A percentile compares a stretch with the other conserved stretches of the same genome.
Conservation (phyloP, 441 rosid genomes). For the Erysimum cheiri region DNA sequence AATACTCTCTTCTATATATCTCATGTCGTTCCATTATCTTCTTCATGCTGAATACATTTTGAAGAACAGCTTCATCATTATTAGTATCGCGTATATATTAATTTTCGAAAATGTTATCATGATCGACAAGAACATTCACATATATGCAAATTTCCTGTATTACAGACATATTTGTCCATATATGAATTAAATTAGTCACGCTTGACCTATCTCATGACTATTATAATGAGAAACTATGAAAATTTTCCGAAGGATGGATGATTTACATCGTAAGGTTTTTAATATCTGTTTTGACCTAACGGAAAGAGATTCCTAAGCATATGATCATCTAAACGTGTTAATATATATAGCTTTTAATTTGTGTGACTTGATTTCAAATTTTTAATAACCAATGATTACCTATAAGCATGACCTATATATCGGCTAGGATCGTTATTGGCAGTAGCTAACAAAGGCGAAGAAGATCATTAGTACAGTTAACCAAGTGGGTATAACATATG, state of each 20-base stretch:
- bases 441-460: too few relatives aligned
- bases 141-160: background rate
- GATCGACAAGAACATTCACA: background rate
- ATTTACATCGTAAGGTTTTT: background rate
- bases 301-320: background rate
- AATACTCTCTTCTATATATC: constrained; percentile 17
- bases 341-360: background rate
- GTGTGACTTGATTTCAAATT: background rate
- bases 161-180: background rate
- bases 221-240: background rate
- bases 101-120: constrained; percentile 1
- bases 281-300: background rate
- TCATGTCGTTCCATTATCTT: constrained; percentile 55
- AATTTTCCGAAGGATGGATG: background rate
- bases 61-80: too few relatives aligned
- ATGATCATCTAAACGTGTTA: background rate
- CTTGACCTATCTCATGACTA: background rate
- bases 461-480: background rate
- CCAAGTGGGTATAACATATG: background rate
- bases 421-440: too few relatives aligned
- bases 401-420: background rate
- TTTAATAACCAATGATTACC: background rate
- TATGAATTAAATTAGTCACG: background rate
- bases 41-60: constrained; percentile 53
- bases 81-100: background rate